These are phyloP conservation scores for Coleophoma cylindrospora DNA, from an alignment of 2,329 filamentous ascomycete genomes.

Conservation along the genomic window DNA sequence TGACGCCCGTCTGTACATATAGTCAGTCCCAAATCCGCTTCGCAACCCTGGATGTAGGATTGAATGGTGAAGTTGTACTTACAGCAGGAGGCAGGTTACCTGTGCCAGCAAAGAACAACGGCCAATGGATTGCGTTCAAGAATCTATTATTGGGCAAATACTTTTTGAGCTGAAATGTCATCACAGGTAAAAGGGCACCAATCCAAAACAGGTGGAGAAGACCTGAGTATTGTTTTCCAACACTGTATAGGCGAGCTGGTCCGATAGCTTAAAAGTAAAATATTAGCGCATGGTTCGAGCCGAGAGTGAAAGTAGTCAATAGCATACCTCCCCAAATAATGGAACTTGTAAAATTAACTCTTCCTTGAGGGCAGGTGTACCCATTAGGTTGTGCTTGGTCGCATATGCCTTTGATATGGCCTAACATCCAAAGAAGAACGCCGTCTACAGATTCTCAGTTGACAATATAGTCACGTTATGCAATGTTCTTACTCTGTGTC, in stretches of 20 bases:
- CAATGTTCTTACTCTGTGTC: conserved; percentile 25
- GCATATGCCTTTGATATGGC: conserved; percentile 35
- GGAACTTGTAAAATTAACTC: conserved; percentile 39
- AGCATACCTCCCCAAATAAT: conserved; percentile 38
- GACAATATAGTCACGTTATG: not conserved
- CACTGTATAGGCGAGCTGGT: conserved; percentile 56
- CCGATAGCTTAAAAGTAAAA: conserved; percentile 34
- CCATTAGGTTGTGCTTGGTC: conserved; percentile 32
- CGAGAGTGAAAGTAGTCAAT: not conserved
- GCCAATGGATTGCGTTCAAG: conserved; percentile 28
- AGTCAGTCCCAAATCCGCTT: too few species aligned
- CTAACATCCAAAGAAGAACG: conserved; percentile 29
- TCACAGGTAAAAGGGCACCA: conserved; percentile 40
- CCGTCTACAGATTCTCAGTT: conserved; percentile 9
- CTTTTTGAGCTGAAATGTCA: conserved; percentile 39
- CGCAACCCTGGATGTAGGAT: too few species aligned
- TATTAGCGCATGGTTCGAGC: not conserved
- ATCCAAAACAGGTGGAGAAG: conserved; percentile 48
- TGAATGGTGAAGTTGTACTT: not conserved
- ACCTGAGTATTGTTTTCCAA: conserved; percentile 52
- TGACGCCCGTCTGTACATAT: conserved; percentile 50
- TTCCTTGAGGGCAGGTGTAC: conserved; percentile 41
- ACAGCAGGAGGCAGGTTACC: conserved; percentile 38
- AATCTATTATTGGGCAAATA: not conserved
- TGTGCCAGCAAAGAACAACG: conserved; percentile 16